Conservation (phyloP, 176 grass and related monocot genomes). For the Thalia dealbata region DNA sequence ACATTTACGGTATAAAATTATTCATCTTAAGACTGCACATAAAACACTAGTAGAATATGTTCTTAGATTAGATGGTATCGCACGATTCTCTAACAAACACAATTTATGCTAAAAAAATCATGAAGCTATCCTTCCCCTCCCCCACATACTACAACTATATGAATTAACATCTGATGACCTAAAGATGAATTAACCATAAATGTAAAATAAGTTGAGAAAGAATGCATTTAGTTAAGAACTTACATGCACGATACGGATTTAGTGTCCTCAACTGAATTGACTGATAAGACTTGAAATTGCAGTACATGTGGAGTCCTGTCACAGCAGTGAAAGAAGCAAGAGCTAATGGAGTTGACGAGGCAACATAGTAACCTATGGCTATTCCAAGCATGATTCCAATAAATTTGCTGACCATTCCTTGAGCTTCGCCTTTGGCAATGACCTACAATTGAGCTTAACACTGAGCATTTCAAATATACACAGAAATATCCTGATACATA, state of each 20-base stretch:
- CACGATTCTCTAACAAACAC: background rate
- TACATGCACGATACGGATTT: constrained; percentile 96
- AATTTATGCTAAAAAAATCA: background rate
- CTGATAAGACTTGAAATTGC: constrained; percentile 93
- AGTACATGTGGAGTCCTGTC: constrained; percentile 91
- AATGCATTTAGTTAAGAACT: constrained; percentile 20
- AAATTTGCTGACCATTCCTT: constrained; percentile 99
- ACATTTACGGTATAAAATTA: background rate
- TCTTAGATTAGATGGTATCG: background rate
- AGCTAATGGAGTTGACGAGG: constrained; percentile 75
- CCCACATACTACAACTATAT: too few species aligned
- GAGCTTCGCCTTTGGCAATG: constrained; percentile 98
- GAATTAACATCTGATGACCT: background rate
- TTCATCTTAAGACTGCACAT: background rate
- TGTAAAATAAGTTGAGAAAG: too few species aligned
- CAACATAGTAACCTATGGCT: constrained; percentile 60
- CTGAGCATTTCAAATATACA: background rate
- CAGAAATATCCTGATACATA: background rate
- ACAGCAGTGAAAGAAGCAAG: constrained; percentile 76
- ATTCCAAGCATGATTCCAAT: constrained; percentile 83
- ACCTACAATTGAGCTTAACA: constrained; percentile 38
- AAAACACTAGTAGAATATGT: background rate
- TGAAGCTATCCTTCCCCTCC: too few species aligned
- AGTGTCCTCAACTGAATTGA: constrained; percentile 88
- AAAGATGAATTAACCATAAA: background rate